These are phyloP conservation scores for Atractiella rhizophila DNA, from an alignment of 768 basidiomycete species.

Conservation along the genomic window DNA sequence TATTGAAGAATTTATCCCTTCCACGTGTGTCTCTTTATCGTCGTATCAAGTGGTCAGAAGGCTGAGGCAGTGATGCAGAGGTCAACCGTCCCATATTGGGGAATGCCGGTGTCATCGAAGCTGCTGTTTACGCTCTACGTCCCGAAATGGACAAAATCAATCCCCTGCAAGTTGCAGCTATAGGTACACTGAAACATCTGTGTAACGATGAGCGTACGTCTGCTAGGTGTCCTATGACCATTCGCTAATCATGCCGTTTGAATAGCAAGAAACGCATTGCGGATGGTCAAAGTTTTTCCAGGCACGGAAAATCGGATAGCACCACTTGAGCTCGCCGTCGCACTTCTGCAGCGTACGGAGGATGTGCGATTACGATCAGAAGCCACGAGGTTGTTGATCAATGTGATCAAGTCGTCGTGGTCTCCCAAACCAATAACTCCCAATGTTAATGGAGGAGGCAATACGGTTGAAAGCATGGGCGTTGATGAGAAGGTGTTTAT, in stretches of 20 bases:
- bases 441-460: neutral
- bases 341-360: slow-evolving; percentile 51
- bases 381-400: slow-evolving; percentile 65
- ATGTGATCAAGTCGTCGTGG: slow-evolving; percentile 53
- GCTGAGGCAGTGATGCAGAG: slow-evolving; percentile 23
- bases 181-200: slow-evolving; percentile 71
- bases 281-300: neutral
- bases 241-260: too few relatives aligned
- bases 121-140: slow-evolving; percentile 42
- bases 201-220: slow-evolving; percentile 33
- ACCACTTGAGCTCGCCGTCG: slow-evolving; percentile 43
- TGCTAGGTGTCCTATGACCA: too few relatives aligned
- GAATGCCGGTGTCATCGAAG: slow-evolving; percentile 37
- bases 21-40: slow-evolving; percentile 8
- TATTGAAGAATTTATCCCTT: slow-evolving; percentile 57
- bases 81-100: slow-evolving; percentile 36
- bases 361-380: slow-evolving; percentile 64
- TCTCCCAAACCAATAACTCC: neutral
- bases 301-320: neutral
- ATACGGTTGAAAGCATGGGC: neutral
- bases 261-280: neutral
- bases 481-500: slow-evolving; percentile 21
- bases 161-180: slow-evolving; percentile 60
- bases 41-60: neutral
- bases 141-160: slow-evolving; percentile 54